phyloP scores from a whole-genome alignment of 2,329 filamentous ascomycete species.

The Colletotrichum echinochloae region DNA sequence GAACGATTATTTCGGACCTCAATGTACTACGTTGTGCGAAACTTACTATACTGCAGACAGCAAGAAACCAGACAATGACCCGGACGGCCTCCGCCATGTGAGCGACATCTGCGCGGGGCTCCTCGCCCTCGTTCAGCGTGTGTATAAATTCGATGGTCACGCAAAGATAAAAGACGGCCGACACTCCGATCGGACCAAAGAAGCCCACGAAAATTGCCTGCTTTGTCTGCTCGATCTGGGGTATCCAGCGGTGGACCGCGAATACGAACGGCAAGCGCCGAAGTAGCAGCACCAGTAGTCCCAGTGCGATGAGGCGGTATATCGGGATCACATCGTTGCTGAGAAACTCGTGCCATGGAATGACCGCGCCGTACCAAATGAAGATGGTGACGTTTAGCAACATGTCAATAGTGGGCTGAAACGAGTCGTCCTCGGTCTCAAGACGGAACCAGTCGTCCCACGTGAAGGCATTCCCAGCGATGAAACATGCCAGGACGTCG shows the following conservation, averaged over 20 bases:
- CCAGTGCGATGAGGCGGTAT: constrained; percentile 78
- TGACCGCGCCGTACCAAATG: constrained; percentile 89
- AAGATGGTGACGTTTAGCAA: constrained; percentile 90
- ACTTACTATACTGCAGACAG: constrained; percentile 84
- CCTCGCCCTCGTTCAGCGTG: constrained; percentile 67
- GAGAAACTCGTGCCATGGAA: constrained; percentile 81
- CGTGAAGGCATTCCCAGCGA: constrained; percentile 90
- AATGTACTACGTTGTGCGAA: constrained; percentile 1
- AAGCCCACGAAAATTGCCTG: constrained; percentile 91
- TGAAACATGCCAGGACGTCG: constrained; percentile 91
- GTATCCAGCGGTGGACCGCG: constrained; percentile 79
- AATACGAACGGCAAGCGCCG: constrained; percentile 83
- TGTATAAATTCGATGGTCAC: constrained; percentile 81
- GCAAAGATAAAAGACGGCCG: constrained; percentile 91
- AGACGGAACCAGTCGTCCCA: constrained; percentile 96
- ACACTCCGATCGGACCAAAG: constrained; percentile 92
- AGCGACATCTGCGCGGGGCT: constrained; percentile 73
- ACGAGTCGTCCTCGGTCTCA: constrained; percentile 87
- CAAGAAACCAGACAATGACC: constrained; percentile 87
- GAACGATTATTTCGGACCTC: constrained; percentile 35
- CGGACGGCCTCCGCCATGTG: constrained; percentile 74
- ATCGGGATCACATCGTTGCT: constrained; percentile 77
- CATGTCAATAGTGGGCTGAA: constrained; percentile 97
- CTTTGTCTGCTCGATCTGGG: constrained; percentile 78
- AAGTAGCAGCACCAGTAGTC: constrained; percentile 80